Evolutionary conservation across 2,329 filamentous ascomycete genomes (phyloP).

Genomic region (Venturiaceae sp.): DNA sequence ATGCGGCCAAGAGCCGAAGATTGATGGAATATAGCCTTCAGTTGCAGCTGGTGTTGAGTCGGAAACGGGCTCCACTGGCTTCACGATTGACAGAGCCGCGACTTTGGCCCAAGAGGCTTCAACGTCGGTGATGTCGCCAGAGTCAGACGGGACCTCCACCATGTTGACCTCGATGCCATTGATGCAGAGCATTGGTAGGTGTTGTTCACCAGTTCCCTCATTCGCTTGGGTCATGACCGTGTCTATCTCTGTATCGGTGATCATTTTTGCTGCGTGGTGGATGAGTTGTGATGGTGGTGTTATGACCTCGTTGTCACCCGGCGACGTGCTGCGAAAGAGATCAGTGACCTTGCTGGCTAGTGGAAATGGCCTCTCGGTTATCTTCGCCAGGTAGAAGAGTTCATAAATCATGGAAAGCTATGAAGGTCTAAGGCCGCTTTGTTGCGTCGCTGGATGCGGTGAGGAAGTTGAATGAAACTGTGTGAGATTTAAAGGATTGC

Average conservation of each 20-base stretch:
- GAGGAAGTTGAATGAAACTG: too few relatives aligned
- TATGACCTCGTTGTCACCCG: not conserved
- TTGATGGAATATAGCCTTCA: not conserved
- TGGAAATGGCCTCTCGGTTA: not conserved
- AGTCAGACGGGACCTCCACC: too few relatives aligned
- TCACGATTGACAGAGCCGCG: not conserved
- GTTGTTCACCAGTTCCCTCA: not conserved
- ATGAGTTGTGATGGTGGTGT: not conserved
- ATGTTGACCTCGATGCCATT: not conserved
- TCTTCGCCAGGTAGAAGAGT: not conserved
- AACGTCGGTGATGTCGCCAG: not conserved
- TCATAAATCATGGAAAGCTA: too few relatives aligned
- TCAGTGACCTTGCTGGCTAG: not conserved
- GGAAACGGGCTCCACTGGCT: not conserved
- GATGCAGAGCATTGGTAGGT: not conserved
- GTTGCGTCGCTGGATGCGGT: too few relatives aligned
- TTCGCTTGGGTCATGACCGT: not conserved
- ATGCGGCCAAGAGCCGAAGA: not conserved
- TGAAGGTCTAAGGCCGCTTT: too few relatives aligned
- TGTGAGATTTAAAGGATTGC: too few relatives aligned
- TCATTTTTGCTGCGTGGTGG: not conserved
- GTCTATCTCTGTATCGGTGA: not conserved
- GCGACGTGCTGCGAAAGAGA: not conserved
- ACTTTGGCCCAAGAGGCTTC: too few relatives aligned
- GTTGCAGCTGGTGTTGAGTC: not conserved